A percentile compares a stretch with the other conserved stretches of the same genome.
These are phyloP conservation scores for Coemansia sp. DNA, from an alignment of 371 early-diverging fungal species.

Conservation along the genomic window DNA sequence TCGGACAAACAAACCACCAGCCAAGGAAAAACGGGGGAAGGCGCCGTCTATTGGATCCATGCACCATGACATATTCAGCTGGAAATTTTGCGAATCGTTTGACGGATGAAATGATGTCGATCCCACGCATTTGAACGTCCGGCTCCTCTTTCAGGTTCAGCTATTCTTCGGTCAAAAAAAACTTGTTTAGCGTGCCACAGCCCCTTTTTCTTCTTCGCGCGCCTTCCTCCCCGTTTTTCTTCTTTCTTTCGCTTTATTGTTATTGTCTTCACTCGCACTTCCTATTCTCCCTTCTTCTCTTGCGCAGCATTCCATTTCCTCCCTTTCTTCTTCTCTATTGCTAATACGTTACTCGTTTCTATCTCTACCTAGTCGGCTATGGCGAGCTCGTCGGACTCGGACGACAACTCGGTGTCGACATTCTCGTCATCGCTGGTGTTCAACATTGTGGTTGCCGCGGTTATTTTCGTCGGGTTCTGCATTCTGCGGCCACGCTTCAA, in stretches of 20 bases:
- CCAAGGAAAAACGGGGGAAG: not conserved
- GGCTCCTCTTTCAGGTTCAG: not conserved
- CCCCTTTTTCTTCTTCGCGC: not conserved
- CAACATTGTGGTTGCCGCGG: conserved; percentile 61
- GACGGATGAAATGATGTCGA: not conserved
- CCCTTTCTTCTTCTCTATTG: no score
- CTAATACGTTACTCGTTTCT: no score
- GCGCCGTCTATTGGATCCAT: no score
- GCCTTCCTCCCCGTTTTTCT: not conserved
- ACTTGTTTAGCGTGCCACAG: not conserved
- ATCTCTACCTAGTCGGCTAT: no score
- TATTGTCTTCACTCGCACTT: not conserved
- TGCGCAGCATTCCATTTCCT: not conserved
- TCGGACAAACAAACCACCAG: not conserved
- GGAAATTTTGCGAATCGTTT: no score
- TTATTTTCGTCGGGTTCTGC: conserved; percentile 59
- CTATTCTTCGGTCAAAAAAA: not conserved
- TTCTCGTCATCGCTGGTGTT: conserved; percentile 68
- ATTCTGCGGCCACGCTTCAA: conserved; percentile 62
- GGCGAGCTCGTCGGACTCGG: conserved; percentile 4
- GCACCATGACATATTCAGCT: no score
- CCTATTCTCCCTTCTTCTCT: not conserved
- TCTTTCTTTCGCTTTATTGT: not conserved
- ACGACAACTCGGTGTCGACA: conserved; percentile 57
- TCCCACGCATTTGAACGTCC: not conserved